Conservation (phyloP, 106 monocot species). For the Apostasia shenzhenica region DNA sequence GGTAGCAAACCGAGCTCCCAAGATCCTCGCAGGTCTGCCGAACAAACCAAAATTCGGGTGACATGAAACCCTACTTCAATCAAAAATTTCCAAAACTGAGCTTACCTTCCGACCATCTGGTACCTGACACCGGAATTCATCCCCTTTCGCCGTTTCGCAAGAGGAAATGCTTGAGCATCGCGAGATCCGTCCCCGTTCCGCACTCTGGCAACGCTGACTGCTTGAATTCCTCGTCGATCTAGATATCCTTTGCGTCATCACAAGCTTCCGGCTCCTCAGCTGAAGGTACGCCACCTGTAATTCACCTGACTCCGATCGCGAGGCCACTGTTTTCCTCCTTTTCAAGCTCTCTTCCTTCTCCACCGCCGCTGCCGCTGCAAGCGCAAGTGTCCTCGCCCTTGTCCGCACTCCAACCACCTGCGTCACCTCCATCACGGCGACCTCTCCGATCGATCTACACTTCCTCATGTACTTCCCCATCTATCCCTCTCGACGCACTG, state of each 20-base stretch:
- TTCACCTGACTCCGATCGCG: not conserved
- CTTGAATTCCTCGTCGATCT: not conserved
- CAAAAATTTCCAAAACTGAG: conserved; percentile 1
- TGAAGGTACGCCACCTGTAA: conserved; percentile 16
- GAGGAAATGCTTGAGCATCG: conserved; percentile 15
- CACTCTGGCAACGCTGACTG: not conserved
- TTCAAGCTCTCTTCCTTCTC: not conserved
- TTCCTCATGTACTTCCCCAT: conserved; percentile 13
- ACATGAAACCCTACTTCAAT: conserved; percentile 5
- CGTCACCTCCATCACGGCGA: conserved; percentile 7
- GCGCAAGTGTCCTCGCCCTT: conserved; percentile 20
- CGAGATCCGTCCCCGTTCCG: conserved; percentile 11
- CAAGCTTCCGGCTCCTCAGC: conserved; percentile 15
- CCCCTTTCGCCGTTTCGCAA: conserved; percentile 1
- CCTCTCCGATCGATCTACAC: conserved; percentile 4
- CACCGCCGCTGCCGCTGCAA: conserved; percentile 3
- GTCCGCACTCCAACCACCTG: conserved; percentile 15
- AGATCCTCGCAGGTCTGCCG: conserved; percentile 11
- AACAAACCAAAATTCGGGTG: not conserved
- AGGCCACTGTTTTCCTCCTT: conserved; percentile 3
- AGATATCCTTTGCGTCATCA: conserved; percentile 8
- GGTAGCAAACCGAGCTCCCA: conserved; percentile 3
- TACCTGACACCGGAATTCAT: not conserved
- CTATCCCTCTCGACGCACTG: not conserved
- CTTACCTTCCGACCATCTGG: conserved; percentile 26